These are phyloP conservation scores for Brassica balearica DNA, from an alignment of 441 rosid genomes.

Conservation along the genomic window DNA sequence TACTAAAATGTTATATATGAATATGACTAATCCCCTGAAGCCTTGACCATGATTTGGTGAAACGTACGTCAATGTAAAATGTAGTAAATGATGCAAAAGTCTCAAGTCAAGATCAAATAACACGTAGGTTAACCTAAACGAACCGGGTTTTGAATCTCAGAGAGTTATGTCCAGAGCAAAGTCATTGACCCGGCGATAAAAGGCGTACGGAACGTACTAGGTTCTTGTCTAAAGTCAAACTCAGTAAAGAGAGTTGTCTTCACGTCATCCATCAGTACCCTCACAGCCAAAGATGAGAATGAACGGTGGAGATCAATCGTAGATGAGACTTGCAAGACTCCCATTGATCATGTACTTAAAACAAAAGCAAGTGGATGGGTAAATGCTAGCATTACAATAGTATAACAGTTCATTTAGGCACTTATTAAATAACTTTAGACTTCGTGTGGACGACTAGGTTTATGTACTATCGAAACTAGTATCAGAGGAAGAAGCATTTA, in stretches of 20 bases:
- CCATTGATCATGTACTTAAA: slow-evolving; percentile 55
- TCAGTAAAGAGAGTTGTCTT: slow-evolving; percentile 78
- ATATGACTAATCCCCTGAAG: background rate
- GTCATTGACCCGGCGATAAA: slow-evolving; percentile 69
- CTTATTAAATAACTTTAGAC: no score
- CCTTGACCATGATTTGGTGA: slow-evolving; percentile 2
- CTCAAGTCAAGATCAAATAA: no score
- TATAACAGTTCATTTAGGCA: background rate
- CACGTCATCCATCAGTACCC: slow-evolving; percentile 88
- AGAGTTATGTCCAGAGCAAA: slow-evolving; percentile 55
- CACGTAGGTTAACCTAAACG: slow-evolving; percentile 1
- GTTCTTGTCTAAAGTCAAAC: slow-evolving; percentile 66
- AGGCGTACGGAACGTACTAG: slow-evolving; percentile 77
- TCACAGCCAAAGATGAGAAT: slow-evolving; percentile 64
- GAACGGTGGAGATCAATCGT: slow-evolving; percentile 65
- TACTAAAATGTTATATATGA: no score
- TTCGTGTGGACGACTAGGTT: slow-evolving; percentile 46
- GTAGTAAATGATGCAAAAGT: slow-evolving; percentile 1
- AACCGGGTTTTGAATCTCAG: slow-evolving; percentile 44
- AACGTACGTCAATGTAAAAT: background rate
- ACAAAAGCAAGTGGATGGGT: slow-evolving; percentile 89
- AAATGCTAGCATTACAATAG: slow-evolving; percentile 11
- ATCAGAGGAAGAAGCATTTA: slow-evolving; percentile 79
- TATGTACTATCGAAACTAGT: slow-evolving; percentile 75
- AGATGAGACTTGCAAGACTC: slow-evolving; percentile 76